phyloP scores from a whole-genome alignment of 164 flowering plant species.

The Sedum album region DNA sequence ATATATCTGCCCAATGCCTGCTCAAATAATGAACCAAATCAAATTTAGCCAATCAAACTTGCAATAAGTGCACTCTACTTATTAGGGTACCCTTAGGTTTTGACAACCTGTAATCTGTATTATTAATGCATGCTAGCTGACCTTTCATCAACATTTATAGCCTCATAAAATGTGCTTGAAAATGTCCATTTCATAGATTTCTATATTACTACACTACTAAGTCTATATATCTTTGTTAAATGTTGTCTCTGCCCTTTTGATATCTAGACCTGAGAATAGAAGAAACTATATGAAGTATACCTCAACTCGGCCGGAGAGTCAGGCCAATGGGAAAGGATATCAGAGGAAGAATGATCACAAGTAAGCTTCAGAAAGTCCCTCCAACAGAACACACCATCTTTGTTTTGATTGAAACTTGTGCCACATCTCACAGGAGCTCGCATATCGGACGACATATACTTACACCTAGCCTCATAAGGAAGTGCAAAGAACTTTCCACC shows the following conservation, averaged over 20 bases:
- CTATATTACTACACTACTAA: neutral
- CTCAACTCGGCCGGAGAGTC: conserved; percentile 66
- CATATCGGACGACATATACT: conserved; percentile 64
- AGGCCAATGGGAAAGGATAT: conserved; percentile 62
- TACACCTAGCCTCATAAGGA: conserved; percentile 60
- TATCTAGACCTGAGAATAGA: neutral
- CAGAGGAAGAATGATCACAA: conserved; percentile 40
- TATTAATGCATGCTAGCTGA: neutral
- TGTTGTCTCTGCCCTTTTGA: neutral
- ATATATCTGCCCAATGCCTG: conserved; percentile 46
- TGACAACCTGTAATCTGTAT: conserved; percentile 4
- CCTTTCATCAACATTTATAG: neutral
- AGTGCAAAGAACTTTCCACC: conserved; percentile 56
- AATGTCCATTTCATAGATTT: neutral
- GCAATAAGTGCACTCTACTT: neutral
- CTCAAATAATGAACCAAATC: neutral
- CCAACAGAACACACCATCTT: conserved; percentile 81
- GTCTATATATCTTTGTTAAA: neutral
- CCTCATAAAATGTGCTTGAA: neutral
- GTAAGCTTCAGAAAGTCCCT: conserved; percentile 80
- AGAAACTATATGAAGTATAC: conserved; percentile 16
- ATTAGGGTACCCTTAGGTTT: neutral
- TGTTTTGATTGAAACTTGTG: conserved; percentile 79
- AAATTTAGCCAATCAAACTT: neutral
- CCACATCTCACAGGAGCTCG: conserved; percentile 65